Base-by-base conservation (phyloP, 1,284 basidiomycete species). In the Naganishia albida region DNA sequence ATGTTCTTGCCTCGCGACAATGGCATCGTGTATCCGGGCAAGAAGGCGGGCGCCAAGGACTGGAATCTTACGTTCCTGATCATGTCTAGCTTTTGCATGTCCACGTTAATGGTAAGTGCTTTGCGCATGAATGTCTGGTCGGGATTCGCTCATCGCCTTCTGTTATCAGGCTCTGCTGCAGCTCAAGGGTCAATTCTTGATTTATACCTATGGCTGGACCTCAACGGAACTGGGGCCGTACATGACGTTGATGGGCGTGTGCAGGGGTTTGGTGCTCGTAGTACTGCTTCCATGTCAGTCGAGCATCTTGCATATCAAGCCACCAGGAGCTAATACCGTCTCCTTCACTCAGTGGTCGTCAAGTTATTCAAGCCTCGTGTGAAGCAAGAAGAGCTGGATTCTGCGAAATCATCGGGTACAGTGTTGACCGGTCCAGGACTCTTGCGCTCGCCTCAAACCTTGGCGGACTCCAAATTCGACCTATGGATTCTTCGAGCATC, bases 161-260 rank as follows among this genome's bases (percentile, higher is more conserved):
- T 8, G 13, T 18, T 20, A 51, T 3, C 64, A 91, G 89, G 88
- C 87, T 7, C 82, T 87, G 0, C 79, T 84, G 63, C 74, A 80
- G 7, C 85, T 85, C 71, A 87, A 87, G 72, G 83, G 88, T 59
- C 89, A 91, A 74, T 93, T 88, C 74, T 82, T 86, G 6, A 81
- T 85, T 10, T 82, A 82, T 7, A 81, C 78, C 1, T 93, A 88
- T 72, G 82, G 83, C 0, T 93, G 90, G 91, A 83, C 80, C n/a
- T 82, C 88, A 4, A 85, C 88, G 75, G 81, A 82, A 88, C 77
- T 89, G 15, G 90, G 89, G 8, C 91, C 91, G 69, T 91, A 84
- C 80, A 76, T 92, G 57, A 88, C 85, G 62, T 68, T 85, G 7
- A 73, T 86, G 16, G 85, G 86, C n/a, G 79, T 81, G 20, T 77